A percentile compares a stretch with the other conserved stretches of the same genome.
Conservation (phyloP, 2,329 filamentous ascomycete genomes). For the Pseudogymnoascus sp. region DNA sequence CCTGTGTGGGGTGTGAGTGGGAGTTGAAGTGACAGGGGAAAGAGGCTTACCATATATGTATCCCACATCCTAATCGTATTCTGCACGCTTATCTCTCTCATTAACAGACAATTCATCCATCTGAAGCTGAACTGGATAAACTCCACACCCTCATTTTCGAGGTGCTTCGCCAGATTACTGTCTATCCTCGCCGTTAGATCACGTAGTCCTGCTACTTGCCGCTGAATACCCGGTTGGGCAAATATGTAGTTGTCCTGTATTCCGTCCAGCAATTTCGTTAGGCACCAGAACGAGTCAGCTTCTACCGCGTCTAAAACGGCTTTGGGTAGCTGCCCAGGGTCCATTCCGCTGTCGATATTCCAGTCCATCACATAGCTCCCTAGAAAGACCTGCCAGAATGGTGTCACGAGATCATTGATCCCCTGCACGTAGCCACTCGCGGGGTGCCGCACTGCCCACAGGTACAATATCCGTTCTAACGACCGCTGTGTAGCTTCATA, state of each 20-base stretch:
- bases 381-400: constrained; percentile 96
- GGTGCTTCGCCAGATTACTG: constrained; percentile 71
- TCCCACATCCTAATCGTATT: constrained; percentile 99
- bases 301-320: constrained; percentile 93
- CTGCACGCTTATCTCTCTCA: constrained; percentile 93
- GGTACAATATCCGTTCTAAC: constrained; percentile 86
- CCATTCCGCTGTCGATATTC: constrained; percentile 90
- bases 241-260: constrained; percentile 99
- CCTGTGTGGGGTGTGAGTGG: constrained; percentile 42
- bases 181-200: constrained; percentile 91
- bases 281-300: constrained; percentile 96
- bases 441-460: constrained; percentile 96
- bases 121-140: constrained; percentile 99
- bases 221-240: constrained; percentile 90
- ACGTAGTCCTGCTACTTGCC: constrained; percentile 80
- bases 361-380: constrained; percentile 91
- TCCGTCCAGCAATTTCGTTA: constrained; percentile 95
- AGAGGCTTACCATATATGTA: constrained; percentile 75
- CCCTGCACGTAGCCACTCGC: constrained; percentile 97
- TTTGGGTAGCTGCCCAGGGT: constrained; percentile 85
- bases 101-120: constrained; percentile 99
- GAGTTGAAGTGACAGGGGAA: background rate
- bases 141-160: constrained; percentile 86
- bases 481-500: constrained; percentile 95
- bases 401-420: constrained; percentile 95